Evolutionary conservation across 2,329 filamentous ascomycete species (phyloP).

Genomic region (Pseudonectria buxi): DNA sequence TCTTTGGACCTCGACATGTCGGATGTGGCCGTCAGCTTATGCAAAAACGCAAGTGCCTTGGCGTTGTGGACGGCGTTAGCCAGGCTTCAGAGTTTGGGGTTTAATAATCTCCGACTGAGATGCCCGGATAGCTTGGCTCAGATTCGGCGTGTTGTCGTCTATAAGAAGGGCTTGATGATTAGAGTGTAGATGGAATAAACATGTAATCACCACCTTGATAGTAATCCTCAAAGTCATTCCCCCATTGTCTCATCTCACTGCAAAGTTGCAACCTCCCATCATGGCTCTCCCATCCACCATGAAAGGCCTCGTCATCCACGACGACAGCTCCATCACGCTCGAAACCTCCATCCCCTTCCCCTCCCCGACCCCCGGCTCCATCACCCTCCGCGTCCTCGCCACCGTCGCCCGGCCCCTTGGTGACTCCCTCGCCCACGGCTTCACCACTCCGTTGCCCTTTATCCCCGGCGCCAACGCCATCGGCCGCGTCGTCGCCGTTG

Average conservation of each 20-base stretch:
- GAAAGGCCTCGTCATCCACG: slow-evolving; percentile 13
- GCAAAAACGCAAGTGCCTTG: too few species aligned
- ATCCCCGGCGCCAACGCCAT: slow-evolving; percentile 28
- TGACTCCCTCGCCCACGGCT: slow-evolving; percentile 3
- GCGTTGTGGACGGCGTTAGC: too few species aligned
- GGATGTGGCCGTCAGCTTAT: too few species aligned
- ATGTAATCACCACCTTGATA: too few species aligned
- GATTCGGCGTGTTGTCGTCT: too few species aligned
- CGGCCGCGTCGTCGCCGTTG: slow-evolving; percentile 29
- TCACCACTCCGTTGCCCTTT: slow-evolving; percentile 23
- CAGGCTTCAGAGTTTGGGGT: too few species aligned
- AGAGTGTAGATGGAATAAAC: too few species aligned
- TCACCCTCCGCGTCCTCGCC: slow-evolving; percentile 17
- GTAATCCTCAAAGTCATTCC: background rate
- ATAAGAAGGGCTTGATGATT: too few species aligned
- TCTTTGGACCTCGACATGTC: too few species aligned
- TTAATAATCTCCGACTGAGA: too few species aligned
- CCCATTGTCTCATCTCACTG: background rate
- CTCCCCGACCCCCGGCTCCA: slow-evolving; percentile 10
- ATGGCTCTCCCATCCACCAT: slow-evolving; percentile 15
- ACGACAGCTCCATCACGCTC: slow-evolving; percentile 9
- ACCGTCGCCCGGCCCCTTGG: slow-evolving; percentile 12
- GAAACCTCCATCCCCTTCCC: slow-evolving; percentile 11
- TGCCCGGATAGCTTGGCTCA: too few species aligned
- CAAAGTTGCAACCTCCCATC: background rate